These are phyloP conservation scores for Penicillium desertorum DNA, from an alignment of 495 filamentous ascomycete species.

Conservation along the genomic window DNA sequence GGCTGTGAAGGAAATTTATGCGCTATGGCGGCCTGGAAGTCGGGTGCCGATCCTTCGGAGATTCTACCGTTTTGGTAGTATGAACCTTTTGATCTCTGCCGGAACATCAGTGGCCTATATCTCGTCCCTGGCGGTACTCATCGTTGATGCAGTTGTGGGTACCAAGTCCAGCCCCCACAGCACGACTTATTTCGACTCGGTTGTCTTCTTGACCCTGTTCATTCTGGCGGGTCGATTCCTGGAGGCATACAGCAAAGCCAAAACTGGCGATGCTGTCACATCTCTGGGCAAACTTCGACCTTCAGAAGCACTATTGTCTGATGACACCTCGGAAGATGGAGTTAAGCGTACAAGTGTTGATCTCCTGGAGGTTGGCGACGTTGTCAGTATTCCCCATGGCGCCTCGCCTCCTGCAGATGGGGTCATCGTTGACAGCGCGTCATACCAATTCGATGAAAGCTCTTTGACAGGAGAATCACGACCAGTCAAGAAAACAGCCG, in stretches of 20 bases:
- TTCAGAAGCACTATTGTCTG: constrained; percentile 66
- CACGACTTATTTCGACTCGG: constrained; percentile 88
- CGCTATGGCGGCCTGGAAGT: constrained; percentile 80
- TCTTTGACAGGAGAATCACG: constrained; percentile 87
- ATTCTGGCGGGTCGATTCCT: constrained; percentile 77
- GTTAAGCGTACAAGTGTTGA: constrained; percentile 61
- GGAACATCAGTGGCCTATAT: constrained; percentile 90
- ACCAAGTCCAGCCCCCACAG: constrained; percentile 42
- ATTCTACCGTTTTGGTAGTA: constrained; percentile 92
- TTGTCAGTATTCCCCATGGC: constrained; percentile 73
- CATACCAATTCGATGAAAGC: constrained; percentile 80
- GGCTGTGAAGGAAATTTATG: constrained; percentile 73
- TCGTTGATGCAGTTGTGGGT: constrained; percentile 58
- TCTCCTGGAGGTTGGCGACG: constrained; percentile 78
- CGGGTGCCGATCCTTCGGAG: constrained; percentile 69
- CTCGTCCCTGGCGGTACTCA: constrained; percentile 76
- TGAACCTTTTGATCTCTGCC: constrained; percentile 90
- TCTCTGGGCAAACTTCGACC: constrained; percentile 77
- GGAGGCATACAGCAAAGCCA: constrained; percentile 91
- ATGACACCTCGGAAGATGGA: constrained; percentile 18
- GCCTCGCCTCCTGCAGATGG: constrained; percentile 86
- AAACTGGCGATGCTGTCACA: constrained; percentile 84
- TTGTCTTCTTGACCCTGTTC: constrained; percentile 91
- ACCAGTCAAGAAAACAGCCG: constrained; percentile 65
- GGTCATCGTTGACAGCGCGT: constrained; percentile 56